Percentiles rank a stretch among this genome's conserved stretches.
phyloP scores from a whole-genome alignment of 441 rosid genomes.

The Syzygium syzygioides region DNA sequence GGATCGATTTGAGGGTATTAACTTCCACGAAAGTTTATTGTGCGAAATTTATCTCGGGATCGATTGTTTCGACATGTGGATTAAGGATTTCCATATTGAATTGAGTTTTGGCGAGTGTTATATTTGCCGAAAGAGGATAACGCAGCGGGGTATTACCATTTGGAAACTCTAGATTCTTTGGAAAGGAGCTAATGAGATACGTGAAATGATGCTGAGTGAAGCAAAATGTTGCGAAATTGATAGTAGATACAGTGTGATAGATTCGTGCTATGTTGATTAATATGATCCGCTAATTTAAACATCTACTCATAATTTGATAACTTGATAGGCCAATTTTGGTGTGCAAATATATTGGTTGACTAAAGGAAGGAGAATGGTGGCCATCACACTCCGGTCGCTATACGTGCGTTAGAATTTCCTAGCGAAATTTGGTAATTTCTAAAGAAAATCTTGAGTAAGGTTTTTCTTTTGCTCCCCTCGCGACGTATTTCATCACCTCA shows the following conservation, averaged over 20 bases:
- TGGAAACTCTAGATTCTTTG: neutral
- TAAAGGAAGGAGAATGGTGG: neutral
- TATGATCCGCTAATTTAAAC: neutral
- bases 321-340: neutral
- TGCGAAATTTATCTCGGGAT: neutral
- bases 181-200: neutral
- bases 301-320: neutral
- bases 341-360: neutral
- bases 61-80: neutral
- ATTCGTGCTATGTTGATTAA: neutral
- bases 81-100: neutral
- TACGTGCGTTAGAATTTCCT: neutral
- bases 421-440: neutral
- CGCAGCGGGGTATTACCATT: fast-evolving
- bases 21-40: neutral
- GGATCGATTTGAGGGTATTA: neutral
- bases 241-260: neutral
- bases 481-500: neutral
- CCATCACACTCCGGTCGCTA: neutral
- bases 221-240: neutral
- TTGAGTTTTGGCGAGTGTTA: neutral
- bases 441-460: neutral
- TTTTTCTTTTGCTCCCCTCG: neutral
- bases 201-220: neutral
- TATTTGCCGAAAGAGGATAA: neutral